These are phyloP conservation scores for Chalciporus chontae DNA, from an alignment of 768 basidiomycete genomes.

Conservation along the genomic window DNA sequence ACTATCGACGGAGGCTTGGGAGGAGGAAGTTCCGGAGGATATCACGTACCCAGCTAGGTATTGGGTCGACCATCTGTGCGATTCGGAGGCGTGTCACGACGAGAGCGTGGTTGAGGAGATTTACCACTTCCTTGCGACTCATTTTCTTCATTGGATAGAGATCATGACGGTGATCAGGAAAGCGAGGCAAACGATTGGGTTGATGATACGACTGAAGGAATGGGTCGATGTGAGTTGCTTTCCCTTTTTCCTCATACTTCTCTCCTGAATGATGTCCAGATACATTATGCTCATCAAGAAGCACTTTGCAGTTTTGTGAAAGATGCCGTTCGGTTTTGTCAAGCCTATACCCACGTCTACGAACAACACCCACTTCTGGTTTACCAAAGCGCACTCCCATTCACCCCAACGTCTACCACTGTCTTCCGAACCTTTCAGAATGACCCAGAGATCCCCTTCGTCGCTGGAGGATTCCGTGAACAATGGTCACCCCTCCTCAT, in stretches of 20 bases:
- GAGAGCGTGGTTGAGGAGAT: slow-evolving; percentile 14
- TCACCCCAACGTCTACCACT: slow-evolving; percentile 24
- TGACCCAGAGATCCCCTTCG: slow-evolving; percentile 18
- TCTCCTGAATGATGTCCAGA: slow-evolving; percentile 10
- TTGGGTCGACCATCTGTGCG: slow-evolving; percentile 32
- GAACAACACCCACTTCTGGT: slow-evolving; percentile 33
- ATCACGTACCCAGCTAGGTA: slow-evolving; percentile 22
- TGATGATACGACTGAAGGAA: slow-evolving; percentile 23
- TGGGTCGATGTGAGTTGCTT: slow-evolving; percentile 23
- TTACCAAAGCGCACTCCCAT: slow-evolving; percentile 30
- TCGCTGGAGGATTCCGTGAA: slow-evolving; percentile 29
- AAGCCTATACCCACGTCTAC: slow-evolving; percentile 28
- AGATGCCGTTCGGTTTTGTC: slow-evolving; percentile 31
- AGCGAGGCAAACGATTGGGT: slow-evolving; percentile 31
- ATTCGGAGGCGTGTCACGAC: slow-evolving; percentile 2
- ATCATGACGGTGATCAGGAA: slow-evolving; percentile 29
- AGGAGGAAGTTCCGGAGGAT: slow-evolving; percentile 21
- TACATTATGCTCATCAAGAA: slow-evolving; percentile 8
- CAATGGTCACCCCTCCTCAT: slow-evolving; percentile 31
- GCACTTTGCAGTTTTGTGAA: slow-evolving; percentile 18
- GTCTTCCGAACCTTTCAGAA: slow-evolving; percentile 28
- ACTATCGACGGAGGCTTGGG: slow-evolving; percentile 17
- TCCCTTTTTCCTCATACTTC: neutral
- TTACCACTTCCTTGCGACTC: slow-evolving; percentile 16
- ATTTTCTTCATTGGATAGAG: slow-evolving; percentile 35